These are phyloP conservation scores for Odonthalia washingtoniensis DNA, from an alignment of 31 red algal genomes.

Conservation along the genomic window DNA sequence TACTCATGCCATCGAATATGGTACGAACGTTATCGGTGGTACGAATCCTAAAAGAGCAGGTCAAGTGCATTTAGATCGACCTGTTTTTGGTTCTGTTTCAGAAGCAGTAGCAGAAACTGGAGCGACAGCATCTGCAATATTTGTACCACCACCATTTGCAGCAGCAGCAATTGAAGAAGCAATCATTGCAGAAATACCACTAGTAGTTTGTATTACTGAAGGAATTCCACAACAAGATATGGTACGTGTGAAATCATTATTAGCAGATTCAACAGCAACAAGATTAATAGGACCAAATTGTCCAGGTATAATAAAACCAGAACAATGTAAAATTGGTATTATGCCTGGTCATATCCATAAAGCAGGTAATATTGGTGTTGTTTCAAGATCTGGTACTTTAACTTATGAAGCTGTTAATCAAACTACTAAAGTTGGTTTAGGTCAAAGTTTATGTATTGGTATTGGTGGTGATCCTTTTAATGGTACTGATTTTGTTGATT, in stretches of 20 bases:
- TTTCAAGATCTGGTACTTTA: slow-evolving; percentile 95
- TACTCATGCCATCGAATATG: slow-evolving; percentile 90
- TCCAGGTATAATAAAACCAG: slow-evolving; percentile 97
- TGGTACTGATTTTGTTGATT: slow-evolving; percentile 99
- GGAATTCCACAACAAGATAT: slow-evolving; percentile 97
- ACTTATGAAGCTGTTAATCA: slow-evolving; percentile 99
- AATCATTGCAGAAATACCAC: slow-evolving; percentile 84
- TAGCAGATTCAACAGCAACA: slow-evolving; percentile 65
- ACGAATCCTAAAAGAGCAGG: slow-evolving; percentile 91
- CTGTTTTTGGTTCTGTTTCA: slow-evolving; percentile 93
- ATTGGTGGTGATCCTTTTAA: slow-evolving; percentile 99
- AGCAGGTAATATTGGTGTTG: slow-evolving; percentile 87
- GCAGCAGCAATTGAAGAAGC: slow-evolving; percentile 98
- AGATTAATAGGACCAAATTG: slow-evolving; percentile 99
- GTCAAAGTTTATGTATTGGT: slow-evolving; percentile 88
- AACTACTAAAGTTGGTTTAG: slow-evolving; percentile 84
- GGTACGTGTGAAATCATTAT: slow-evolving; percentile 78
- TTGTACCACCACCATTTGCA: slow-evolving; percentile 89
- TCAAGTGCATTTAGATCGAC: slow-evolving; percentile 70
- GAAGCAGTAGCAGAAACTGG: slow-evolving; percentile 80
- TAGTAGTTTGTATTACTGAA: slow-evolving; percentile 99
- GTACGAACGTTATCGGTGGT: slow-evolving; percentile 94
- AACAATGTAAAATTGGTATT: slow-evolving; percentile 96
- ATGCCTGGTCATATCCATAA: slow-evolving; percentile 94
- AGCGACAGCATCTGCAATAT: slow-evolving; percentile 88